These are phyloP conservation scores for Albugo laibachii DNA, from an alignment of 352 stramenopile genomes.

Conservation along the genomic window DNA sequence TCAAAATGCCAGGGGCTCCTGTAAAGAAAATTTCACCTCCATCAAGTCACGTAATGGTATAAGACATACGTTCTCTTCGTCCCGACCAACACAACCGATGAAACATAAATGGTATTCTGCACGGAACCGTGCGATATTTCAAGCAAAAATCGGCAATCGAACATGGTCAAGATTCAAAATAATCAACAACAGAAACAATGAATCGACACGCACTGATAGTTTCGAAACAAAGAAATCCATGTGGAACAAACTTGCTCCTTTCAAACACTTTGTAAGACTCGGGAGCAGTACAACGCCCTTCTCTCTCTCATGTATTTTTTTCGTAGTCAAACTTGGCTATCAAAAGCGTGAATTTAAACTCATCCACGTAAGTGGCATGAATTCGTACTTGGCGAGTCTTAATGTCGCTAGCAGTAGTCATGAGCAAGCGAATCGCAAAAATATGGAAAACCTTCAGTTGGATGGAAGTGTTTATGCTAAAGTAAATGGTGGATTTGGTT, in stretches of 20 bases:
- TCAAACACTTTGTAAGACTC: constrained; percentile 7
- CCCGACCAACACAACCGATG: neutral
- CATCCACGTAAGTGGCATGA: no score
- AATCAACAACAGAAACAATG: constrained; percentile 12
- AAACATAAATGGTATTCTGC: neutral
- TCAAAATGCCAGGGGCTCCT: constrained; percentile 3
- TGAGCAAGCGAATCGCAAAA: no score
- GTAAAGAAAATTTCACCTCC: no score
- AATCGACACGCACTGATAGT: constrained; percentile 23
- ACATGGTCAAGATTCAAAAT: neutral
- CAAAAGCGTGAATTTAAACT: no score
- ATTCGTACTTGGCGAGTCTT: no score
- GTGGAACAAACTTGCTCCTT: neutral
- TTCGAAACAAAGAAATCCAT: neutral
- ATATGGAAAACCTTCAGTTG: constrained; percentile 22
- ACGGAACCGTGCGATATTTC: constrained; percentile 12
- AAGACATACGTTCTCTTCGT: no score
- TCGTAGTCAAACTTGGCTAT: no score
- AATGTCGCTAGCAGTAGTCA: no score
- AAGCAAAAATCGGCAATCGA: neutral
- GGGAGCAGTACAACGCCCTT: no score
- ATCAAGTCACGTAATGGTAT: no score
- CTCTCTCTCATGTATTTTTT: no score
- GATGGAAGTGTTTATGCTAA: constrained; percentile 62
- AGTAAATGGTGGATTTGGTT: constrained; percentile 42